phyloP scores from a whole-genome alignment of 1,284 basidiomycete genomes.

The Marasmius tenuissimus region DNA sequence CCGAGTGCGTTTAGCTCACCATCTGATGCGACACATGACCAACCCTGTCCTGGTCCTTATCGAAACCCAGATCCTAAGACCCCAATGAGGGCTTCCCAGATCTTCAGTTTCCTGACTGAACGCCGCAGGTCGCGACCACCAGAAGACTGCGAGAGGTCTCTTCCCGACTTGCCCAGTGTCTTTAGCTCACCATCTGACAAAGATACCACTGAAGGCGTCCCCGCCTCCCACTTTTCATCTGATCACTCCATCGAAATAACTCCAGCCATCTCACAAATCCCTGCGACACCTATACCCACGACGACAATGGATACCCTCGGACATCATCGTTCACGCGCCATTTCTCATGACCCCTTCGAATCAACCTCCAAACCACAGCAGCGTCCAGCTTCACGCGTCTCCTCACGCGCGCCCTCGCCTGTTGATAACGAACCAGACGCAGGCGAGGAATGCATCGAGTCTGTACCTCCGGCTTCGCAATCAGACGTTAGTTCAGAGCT shows the following conservation, averaged over 20 bases:
- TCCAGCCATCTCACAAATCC: not conserved
- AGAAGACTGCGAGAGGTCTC: slow-evolving; percentile 34
- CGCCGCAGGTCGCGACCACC: slow-evolving; percentile 32
- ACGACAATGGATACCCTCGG: slow-evolving; percentile 23
- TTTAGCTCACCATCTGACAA: slow-evolving; percentile 31
- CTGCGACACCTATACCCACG: slow-evolving; percentile 24
- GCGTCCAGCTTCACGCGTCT: not conserved
- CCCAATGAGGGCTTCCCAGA: slow-evolving; percentile 64
- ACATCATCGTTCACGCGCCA: slow-evolving; percentile 11
- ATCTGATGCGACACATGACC: slow-evolving; percentile 10
- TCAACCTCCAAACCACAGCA: slow-evolving; percentile 4
- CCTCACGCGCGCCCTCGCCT: not conserved
- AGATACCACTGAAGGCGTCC: slow-evolving; percentile 12
- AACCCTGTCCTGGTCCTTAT: slow-evolving; percentile 25
- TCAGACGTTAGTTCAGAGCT: not conserved
- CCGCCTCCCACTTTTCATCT: slow-evolving; percentile 29
- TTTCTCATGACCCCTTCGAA: not conserved
- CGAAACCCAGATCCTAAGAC: slow-evolving; percentile 39
- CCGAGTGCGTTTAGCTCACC: slow-evolving; percentile 37
- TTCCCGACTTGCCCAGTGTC: slow-evolving; percentile 35
- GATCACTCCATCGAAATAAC: slow-evolving; percentile 29
- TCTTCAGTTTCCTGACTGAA: slow-evolving; percentile 64
- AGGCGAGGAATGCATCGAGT: not conserved
- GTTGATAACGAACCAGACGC: not conserved
- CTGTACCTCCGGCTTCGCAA: not conserved